Evolutionary conservation across 441 rosid species (phyloP), one percentile per base, ranked within the genome.

Genomic region (Theobroma grandiflorum): DNA sequence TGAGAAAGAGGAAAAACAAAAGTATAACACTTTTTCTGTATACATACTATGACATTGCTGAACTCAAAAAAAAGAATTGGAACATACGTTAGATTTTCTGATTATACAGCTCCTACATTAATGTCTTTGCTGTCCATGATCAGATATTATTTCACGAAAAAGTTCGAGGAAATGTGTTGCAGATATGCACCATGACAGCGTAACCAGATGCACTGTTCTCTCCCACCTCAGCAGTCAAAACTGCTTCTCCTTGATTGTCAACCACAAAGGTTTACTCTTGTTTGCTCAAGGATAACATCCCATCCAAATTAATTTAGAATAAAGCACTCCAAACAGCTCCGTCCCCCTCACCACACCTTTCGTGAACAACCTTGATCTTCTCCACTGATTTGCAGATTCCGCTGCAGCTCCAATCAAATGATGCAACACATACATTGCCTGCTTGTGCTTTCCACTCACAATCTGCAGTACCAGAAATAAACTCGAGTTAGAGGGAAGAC

Each of bases 401-500:
- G 52, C 99, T 96, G 85, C 99, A 96, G 86, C 95, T 96, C 98
- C 99, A 96, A 70, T 96, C 98, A 53, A 96, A 96, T 1, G 99
- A 96, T 47, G 99, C 98, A 63, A 93, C 86, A 80, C 99, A 96
- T 2, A 90, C 90, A 63, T 90, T 90, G 0, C 98, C 98, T 1
- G 99, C 98, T 90, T 95, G 93, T 47, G 98, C 98, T 86, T 95
- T 96, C 99, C 98, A 95, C 87, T 93, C 94, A 77, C 98, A 96
- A 86, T 96, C 99, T 96, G 85, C 80, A 66, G 67, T 4, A 42
- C n/a, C 62, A n/a, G 53, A 77, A 42, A 45, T 20, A 42, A 69
- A 75, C 37, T 14, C n/a, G 69, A 70, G 62, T 73, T 50, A 14
- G 37, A n/a, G 52, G 67, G 52, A 61, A 33, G 35, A 35, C 43